Percentiles rank a stretch among this genome's conserved stretches.
These are phyloP conservation scores for Hemileccinum impolitum DNA, from an alignment of 768 basidiomycete species.

Conservation along the genomic window DNA sequence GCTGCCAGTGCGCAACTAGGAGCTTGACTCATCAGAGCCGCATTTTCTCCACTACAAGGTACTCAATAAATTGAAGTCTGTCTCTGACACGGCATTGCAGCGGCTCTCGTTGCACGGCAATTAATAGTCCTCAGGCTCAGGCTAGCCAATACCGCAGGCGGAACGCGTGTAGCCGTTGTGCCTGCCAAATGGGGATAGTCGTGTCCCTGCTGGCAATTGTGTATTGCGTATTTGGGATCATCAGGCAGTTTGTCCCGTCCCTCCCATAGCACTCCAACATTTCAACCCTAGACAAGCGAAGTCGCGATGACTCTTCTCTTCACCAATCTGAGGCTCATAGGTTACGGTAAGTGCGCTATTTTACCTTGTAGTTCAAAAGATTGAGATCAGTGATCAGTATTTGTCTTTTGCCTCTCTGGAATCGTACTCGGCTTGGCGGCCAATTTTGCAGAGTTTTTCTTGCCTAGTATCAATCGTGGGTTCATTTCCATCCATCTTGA, in stretches of 20 bases:
- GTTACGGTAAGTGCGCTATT: constrained; percentile 42
- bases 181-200: not conserved
- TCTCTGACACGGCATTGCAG: too few species aligned
- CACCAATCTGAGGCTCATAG: constrained; percentile 48
- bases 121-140: too few species aligned
- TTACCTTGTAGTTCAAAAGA: constrained; percentile 1
- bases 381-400: constrained; percentile 33
- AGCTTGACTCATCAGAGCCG: too few species aligned
- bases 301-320: constrained; percentile 58
- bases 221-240: too few species aligned
- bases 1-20: too few species aligned
- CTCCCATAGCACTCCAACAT: constrained; percentile 5
- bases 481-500: constrained; percentile 8
- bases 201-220: not conserved
- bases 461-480: constrained; percentile 64
- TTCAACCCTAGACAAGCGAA: constrained; percentile 10
- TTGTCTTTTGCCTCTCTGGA: constrained; percentile 38
- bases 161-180: not conserved
- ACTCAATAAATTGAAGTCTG: too few species aligned
- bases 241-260: not conserved
- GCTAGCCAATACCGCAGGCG: too few species aligned
- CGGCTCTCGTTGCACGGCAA: too few species aligned
- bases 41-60: too few species aligned
- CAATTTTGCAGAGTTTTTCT: constrained; percentile 64
- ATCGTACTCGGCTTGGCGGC: constrained; percentile 66